A percentile compares a stretch with the other conserved stretches of the same genome.
Conservation (phyloP, 176 grass and related monocot species). For the Aegilops tauschii region DNA sequence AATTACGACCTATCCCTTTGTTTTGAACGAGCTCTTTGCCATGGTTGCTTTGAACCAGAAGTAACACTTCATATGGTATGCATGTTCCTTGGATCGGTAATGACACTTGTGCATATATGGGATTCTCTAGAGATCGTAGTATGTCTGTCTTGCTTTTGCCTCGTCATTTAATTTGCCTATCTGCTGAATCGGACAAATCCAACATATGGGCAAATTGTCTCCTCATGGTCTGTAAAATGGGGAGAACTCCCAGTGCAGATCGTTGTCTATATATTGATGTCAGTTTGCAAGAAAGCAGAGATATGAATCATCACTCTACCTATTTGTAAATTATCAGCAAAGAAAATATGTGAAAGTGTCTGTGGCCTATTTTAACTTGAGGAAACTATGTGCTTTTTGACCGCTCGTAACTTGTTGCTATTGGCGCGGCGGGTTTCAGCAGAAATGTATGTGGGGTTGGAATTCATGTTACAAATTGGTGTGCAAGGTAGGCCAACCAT, state of each 20-base stretch:
- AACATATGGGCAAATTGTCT: not conserved
- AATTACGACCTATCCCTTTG: not conserved
- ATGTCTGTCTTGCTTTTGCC: too few relatives aligned
- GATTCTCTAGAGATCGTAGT: too few relatives aligned
- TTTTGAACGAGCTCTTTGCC: not conserved
- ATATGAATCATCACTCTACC: constrained; percentile 76
- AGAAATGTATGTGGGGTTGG: not conserved
- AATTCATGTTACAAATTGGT: not conserved
- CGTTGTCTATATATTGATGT: not conserved
- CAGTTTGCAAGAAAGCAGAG: constrained; percentile 85
- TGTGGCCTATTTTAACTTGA: not conserved
- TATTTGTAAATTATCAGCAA: too few relatives aligned
- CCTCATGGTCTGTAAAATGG: too few relatives aligned
- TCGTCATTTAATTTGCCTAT: too few relatives aligned
- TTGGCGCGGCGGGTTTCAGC: not conserved
- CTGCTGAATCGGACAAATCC: too few relatives aligned
- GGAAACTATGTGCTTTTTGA: not conserved
- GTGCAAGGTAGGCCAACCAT: not conserved
- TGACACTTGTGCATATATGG: too few relatives aligned
- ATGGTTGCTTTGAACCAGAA: not conserved
- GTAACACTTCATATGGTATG: too few relatives aligned
- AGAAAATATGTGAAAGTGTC: too few relatives aligned
- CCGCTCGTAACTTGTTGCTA: not conserved
- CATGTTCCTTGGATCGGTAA: too few relatives aligned
- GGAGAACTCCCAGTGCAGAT: too few relatives aligned